These are phyloP conservation scores for Diatrype stigma DNA, from an alignment of 2,329 filamentous ascomycete genomes.

Conservation along the genomic window DNA sequence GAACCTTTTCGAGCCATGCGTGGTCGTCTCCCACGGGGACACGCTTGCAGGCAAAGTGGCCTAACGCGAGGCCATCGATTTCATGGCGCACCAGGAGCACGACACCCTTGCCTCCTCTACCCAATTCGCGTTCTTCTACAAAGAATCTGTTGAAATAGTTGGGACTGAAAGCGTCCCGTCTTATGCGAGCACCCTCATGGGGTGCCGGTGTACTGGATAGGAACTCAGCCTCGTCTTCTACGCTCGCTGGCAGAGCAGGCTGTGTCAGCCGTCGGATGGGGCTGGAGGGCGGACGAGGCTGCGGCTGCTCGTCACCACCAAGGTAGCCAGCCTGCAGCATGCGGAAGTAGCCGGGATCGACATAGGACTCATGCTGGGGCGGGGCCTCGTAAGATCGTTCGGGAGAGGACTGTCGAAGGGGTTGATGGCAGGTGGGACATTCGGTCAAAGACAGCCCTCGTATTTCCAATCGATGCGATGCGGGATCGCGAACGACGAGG, in stretches of 20 bases:
- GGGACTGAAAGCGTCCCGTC: slow-evolving; percentile 80
- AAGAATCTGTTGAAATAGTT: slow-evolving; percentile 95
- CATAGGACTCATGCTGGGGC: slow-evolving; percentile 59
- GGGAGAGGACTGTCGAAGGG: slow-evolving; percentile 50
- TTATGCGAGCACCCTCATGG: slow-evolving; percentile 66
- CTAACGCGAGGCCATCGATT: slow-evolving; percentile 81
- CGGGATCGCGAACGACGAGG: slow-evolving; percentile 84
- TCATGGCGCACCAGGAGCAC: slow-evolving; percentile 91
- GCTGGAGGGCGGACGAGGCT: slow-evolving; percentile 41
- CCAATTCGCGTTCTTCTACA: slow-evolving; percentile 79
- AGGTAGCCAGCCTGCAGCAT: slow-evolving; percentile 65
- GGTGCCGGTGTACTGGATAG: slow-evolving; percentile 49
- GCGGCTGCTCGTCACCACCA: slow-evolving; percentile 40
- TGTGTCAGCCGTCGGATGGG: slow-evolving; percentile 52
- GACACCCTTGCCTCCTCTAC: slow-evolving; percentile 88
- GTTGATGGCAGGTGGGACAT: slow-evolving; percentile 88
- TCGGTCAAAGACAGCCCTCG: slow-evolving; percentile 61
- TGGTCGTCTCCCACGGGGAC: slow-evolving; percentile 95
- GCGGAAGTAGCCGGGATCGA: slow-evolving; percentile 91
- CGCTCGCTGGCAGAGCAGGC: slow-evolving; percentile 34
- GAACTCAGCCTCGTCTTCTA: slow-evolving; percentile 41
- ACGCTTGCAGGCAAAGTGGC: slow-evolving; percentile 93
- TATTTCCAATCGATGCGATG: slow-evolving; percentile 80
- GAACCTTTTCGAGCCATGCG: slow-evolving; percentile 87
- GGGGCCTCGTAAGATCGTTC: slow-evolving; percentile 46